Percentiles rank a stretch among this genome's conserved stretches.
These are phyloP conservation scores for Penicillium herquei DNA, from an alignment of 495 filamentous ascomycete species.

Conservation along the genomic window DNA sequence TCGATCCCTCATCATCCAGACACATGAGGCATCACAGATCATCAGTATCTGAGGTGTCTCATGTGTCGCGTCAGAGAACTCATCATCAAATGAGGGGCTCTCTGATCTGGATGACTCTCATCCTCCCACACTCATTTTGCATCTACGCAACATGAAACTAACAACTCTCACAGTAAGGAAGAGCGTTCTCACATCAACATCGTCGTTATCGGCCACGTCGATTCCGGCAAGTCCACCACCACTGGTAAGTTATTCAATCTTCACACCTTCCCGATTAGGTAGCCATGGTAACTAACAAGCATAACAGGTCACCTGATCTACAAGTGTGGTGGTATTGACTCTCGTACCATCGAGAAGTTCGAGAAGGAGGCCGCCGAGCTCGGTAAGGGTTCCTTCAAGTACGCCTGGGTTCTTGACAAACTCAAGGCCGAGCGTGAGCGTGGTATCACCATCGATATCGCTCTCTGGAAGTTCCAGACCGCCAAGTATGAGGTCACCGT, in stretches of 20 bases:
- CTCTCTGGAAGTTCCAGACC: constrained; percentile 99
- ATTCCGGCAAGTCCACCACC: constrained; percentile 99
- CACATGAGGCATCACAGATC: neutral
- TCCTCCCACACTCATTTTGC: neutral
- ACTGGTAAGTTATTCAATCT: constrained; percentile 58
- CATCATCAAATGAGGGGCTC: too few relatives aligned
- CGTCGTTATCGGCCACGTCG: constrained; percentile 99
- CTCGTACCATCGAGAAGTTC: constrained; percentile 99
- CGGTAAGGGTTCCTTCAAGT: constrained; percentile 99
- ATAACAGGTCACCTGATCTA: constrained; percentile 99
- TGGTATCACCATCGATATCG: constrained; percentile 99
- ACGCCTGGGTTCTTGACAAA: constrained; percentile 99
- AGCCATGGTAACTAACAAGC: constrained; percentile 76
- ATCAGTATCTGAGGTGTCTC: too few relatives aligned
- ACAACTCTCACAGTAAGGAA: constrained; percentile 66
- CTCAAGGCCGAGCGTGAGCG: constrained; percentile 99
- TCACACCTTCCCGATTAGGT: constrained; percentile 7
- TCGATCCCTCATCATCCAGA: neutral
- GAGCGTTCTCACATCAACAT: constrained; percentile 87
- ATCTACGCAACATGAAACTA: constrained; percentile 10
- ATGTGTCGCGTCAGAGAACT: too few relatives aligned
- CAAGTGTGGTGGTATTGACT: constrained; percentile 99
- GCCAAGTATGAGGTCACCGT: constrained; percentile 98
- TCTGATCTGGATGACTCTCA: too few relatives aligned
- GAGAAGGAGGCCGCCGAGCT: constrained; percentile 99